A percentile compares a stretch with the other conserved stretches of the same genome.
Evolutionary conservation across 2,329 filamentous ascomycete genomes (phyloP).

Genomic region (Cytospora piceae): DNA sequence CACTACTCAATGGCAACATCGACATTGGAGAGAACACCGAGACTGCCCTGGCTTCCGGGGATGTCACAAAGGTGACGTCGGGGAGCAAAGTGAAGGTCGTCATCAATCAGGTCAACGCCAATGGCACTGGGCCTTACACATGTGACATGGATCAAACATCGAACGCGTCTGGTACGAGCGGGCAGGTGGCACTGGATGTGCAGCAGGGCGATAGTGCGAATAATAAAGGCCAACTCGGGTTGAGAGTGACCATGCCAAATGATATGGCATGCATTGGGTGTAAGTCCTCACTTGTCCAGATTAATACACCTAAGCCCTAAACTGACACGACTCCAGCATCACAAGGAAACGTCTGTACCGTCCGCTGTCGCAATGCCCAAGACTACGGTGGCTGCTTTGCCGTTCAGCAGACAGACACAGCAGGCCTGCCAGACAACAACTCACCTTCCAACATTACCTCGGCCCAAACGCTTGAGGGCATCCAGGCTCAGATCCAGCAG

Average conservation of each 20-base stretch:
- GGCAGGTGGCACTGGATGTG: slow-evolving; percentile 50
- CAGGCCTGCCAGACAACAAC: slow-evolving; percentile 42
- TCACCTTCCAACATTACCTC: slow-evolving; percentile 48
- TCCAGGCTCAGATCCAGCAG: slow-evolving; percentile 51
- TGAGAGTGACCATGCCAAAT: slow-evolving; percentile 52
- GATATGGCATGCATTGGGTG: slow-evolving; percentile 52
- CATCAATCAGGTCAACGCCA: slow-evolving; percentile 53
- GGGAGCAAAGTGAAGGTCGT: slow-evolving; percentile 49
- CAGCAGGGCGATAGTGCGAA: slow-evolving; percentile 50
- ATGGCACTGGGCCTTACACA: slow-evolving; percentile 53
- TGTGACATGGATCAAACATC: slow-evolving; percentile 54
- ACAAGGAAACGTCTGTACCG: slow-evolving; percentile 58
- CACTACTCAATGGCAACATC: slow-evolving; percentile 62
- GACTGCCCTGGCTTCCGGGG: slow-evolving; percentile 47
- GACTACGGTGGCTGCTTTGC: slow-evolving; percentile 57
- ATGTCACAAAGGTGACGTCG: slow-evolving; percentile 51
- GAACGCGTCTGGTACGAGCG: slow-evolving; percentile 47
- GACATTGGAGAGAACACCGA: slow-evolving; percentile 59
- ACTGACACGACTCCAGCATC: slow-evolving; percentile 43
- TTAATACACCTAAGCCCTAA: not conserved
- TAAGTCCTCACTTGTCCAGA: slow-evolving; percentile 36
- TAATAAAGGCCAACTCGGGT: slow-evolving; percentile 49
- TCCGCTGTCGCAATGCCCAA: slow-evolving; percentile 58
- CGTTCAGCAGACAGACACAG: slow-evolving; percentile 54
- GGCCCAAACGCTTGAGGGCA: slow-evolving; percentile 45